Base-by-base conservation (phyloP, 2,329 filamentous ascomycete genomes). In the Colletotrichum sublineola region DNA sequence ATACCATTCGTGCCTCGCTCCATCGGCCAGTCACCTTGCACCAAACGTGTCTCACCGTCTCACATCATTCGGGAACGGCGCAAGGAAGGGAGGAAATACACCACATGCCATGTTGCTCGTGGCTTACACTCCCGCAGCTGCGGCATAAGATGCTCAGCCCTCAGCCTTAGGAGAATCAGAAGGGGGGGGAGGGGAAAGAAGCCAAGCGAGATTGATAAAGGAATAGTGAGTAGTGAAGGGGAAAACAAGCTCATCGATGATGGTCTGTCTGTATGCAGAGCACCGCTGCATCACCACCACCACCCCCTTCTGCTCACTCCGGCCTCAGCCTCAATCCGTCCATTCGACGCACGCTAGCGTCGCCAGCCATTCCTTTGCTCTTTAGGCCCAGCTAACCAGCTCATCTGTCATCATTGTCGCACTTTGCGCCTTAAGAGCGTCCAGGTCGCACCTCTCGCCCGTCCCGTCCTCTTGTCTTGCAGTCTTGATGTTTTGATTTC, bases 291-390 rank as follows among this genome's bases (percentile, higher is more conserved):
- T 52, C 64, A 18, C n/a, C 40, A 36, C 55, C 58, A 29, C 55
- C 44, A 58, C 38, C 4, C 44, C 40, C 29, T 20, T 48, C 40
- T 20, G 31, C 42, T 44, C 48, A 29, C 63, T 38, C 31, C 48
- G n/a, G 48, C 62, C 46, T 69, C 62, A 53, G 53, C 31, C 64
- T 56, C 52, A 20, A 57, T 52, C 63, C 38, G 38, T 55, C 55
- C 63, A 50, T 48, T 55, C 46, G 56, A 48, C 64, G 63, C 68
- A 48, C 64, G 63, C 68, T 67, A 71, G 46, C n/a, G 29, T 44
- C 14, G 38, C 56, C 68, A 42, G 29, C 68, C 68, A 68, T 68
- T 57, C 63, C 63, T 15, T 57, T 57, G 38, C 56, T 42, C 56
- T 38, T 36, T 53, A 7, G 29, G 14, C 24, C 0, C 52, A 15